These are phyloP conservation scores for Cymbopogon flexuosus DNA, from an alignment of 202 grass and related monocot species.

Conservation along the genomic window DNA sequence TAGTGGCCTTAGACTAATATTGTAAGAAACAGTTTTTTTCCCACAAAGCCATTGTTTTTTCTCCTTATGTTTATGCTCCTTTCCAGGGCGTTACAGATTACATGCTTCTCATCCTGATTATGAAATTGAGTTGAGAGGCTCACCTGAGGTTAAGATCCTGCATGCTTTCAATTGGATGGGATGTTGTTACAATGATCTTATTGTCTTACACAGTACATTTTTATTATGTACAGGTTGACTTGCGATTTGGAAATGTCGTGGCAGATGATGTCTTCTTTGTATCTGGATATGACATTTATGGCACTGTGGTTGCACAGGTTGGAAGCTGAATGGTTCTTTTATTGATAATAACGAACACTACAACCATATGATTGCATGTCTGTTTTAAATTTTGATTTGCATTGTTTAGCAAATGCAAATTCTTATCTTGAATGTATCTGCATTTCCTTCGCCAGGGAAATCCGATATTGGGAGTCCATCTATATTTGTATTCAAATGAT, in stretches of 20 bases:
- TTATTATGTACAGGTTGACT: constrained; percentile 61
- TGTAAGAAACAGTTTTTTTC: background rate
- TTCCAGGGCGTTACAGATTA: constrained; percentile 80
- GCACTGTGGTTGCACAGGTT: constrained; percentile 91
- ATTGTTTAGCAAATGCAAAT: constrained; percentile 27
- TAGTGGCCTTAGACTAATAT: background rate
- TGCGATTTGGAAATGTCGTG: constrained; percentile 78
- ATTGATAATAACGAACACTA: constrained; percentile 7
- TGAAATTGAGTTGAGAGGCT: constrained; percentile 66
- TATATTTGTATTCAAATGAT: constrained; percentile 91
- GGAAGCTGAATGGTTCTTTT: constrained; percentile 9
- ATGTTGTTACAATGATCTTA: constrained; percentile 7
- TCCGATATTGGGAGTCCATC: constrained; percentile 84
- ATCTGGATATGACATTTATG: constrained; percentile 78
- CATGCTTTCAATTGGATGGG: constrained; percentile 11
- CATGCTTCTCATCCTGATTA: constrained; percentile 72
- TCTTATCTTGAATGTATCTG: constrained; percentile 20
- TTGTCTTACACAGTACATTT: constrained; percentile 25
- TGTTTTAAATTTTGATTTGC: background rate
- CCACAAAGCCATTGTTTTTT: background rate
- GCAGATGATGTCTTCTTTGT: constrained; percentile 84
- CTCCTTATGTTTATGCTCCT: constrained; percentile 17
- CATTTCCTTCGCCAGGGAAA: constrained; percentile 58
- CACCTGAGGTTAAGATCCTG: constrained; percentile 58
- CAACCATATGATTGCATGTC: background rate